phyloP scores from a whole-genome alignment of 805 yeast species.

The Nakazawaea wyomingensis region DNA sequence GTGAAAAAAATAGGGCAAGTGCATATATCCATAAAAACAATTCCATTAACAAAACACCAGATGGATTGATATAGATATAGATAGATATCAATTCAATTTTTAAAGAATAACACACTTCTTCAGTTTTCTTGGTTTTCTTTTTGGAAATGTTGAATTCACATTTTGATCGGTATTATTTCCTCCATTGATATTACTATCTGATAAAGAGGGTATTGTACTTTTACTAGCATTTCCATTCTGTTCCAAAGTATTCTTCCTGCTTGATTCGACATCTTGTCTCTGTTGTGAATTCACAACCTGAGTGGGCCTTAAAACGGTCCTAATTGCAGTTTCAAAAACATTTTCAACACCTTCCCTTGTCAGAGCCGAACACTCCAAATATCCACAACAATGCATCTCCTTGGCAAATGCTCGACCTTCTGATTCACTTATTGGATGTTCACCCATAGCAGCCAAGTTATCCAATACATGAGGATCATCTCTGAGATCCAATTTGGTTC shows the following conservation, averaged over 20 bases:
- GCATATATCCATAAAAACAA: background rate
- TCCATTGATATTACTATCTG: background rate
- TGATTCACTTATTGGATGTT: conserved; percentile 52
- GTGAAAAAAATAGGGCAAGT: too few relatives aligned
- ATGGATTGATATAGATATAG: too few relatives aligned
- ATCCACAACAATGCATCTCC: conserved; percentile 66
- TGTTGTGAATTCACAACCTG: too few relatives aligned
- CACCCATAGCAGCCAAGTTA: conserved; percentile 57
- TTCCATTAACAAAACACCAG: too few relatives aligned
- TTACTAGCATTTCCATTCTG: conserved; percentile 7
- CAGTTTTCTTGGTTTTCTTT: conserved; percentile 33
- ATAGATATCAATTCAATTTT: conserved; percentile 4
- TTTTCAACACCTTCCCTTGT: conserved; percentile 83
- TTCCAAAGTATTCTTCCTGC: too few relatives aligned
- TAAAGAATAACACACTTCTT: conserved; percentile 46
- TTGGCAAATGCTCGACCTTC: conserved; percentile 67
- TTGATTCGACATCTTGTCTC: too few relatives aligned
- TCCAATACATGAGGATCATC: conserved; percentile 74
- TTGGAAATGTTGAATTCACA: background rate
- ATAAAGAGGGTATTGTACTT: background rate
- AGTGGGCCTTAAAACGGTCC: conserved; percentile 57
- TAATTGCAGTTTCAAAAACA: conserved; percentile 78
- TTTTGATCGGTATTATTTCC: background rate
- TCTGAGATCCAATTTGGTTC: conserved; percentile 85
- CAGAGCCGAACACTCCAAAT: conserved; percentile 86